Base-by-base conservation (phyloP, 208 protist genomes). In the Leptomonas pyrrhocoris region DNA sequence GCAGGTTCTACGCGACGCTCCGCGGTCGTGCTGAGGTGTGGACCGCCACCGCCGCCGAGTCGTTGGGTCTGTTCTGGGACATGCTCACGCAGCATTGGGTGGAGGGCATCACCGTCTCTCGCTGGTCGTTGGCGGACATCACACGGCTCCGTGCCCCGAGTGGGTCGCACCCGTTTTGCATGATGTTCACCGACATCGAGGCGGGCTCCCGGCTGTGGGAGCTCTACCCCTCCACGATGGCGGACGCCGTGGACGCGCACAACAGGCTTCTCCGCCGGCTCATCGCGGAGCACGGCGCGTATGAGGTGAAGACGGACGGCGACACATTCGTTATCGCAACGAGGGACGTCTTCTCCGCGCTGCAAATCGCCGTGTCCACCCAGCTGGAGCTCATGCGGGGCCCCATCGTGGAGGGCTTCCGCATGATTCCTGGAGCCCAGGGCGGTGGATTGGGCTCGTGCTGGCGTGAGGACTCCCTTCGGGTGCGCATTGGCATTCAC, bases 271-370 rank as follows among this genome's bases (percentile, higher is more conserved):
- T 91, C 15, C 80, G 88, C 46, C 59, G 34, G 23, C 42, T 75
- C 42, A 79, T 93, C 53, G 58, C 76, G 27, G 70, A 76, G 21
- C 59, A 61, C 61, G 61, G 34, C 19, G 89, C 62, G 23, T 79
- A 86, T 31, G 85, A 87, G 54, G 85, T 90, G 46, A 90, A 90
- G 79, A 73, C 60, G 7, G 57, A 85, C 21, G 84, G 81, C 8
- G 83, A 90, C 64, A 70, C 65, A 8, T 90, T 94, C 40, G 84
- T 89, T 19, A 79, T 92, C 38, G 84, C 84, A 1, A 82, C 67
- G 55, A 56, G 53, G 27, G 57, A 79, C 48, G 42, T 75, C 23
- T 51, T 81, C 15, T 55, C 77, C 11, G 83, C 73, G 9, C 28
- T 89, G 9, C 43, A 85, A 28, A 80, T 88, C 23, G 73, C 80